A percentile compares a stretch with the other conserved stretches of the same genome.
Conservation (phyloP, 352 stramenopile genomes). For the Globisporangium alternatum region DNA sequence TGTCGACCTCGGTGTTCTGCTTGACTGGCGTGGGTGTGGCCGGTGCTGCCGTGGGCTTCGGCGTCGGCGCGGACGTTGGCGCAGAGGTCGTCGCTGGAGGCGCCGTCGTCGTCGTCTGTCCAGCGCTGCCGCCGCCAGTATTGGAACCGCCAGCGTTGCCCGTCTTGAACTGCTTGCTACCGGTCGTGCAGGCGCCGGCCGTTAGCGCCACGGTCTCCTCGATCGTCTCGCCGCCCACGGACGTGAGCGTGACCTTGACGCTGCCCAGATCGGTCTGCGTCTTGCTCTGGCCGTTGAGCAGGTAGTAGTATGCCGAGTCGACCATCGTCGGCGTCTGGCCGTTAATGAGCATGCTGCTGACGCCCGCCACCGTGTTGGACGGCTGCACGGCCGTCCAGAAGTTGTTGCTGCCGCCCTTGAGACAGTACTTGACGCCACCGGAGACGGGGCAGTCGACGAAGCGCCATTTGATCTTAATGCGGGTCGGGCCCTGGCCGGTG, state of each 20-base stretch:
- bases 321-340: constrained; percentile 45
- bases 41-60: constrained; percentile 1
- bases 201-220: constrained; percentile 40
- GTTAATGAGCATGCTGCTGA: constrained; percentile 36
- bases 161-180: constrained; percentile 32
- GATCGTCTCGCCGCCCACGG: constrained; percentile 35
- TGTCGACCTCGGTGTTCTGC: not conserved
- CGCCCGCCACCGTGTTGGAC: constrained; percentile 28
- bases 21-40: constrained; percentile 5
- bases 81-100: constrained; percentile 14
- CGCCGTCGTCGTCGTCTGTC: constrained; percentile 19
- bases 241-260: constrained; percentile 43
- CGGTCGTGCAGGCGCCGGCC: constrained; percentile 38
- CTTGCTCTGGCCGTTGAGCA: constrained; percentile 38
- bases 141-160: constrained; percentile 13
- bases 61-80: constrained; percentile 19
- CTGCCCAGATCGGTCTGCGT: constrained; percentile 27
- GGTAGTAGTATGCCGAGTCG: constrained; percentile 65
- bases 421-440: constrained; percentile 38
- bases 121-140: constrained; percentile 1
- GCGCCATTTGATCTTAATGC: constrained; percentile 33
- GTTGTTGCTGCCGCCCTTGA: constrained; percentile 45
- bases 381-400: constrained; percentile 46
- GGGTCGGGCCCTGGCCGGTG: constrained; percentile 28
- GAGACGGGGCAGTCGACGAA: constrained; percentile 41